These are phyloP conservation scores for Aspergillus nidulans DNA, from an alignment of 495 filamentous ascomycete species.

Conservation along the genomic window DNA sequence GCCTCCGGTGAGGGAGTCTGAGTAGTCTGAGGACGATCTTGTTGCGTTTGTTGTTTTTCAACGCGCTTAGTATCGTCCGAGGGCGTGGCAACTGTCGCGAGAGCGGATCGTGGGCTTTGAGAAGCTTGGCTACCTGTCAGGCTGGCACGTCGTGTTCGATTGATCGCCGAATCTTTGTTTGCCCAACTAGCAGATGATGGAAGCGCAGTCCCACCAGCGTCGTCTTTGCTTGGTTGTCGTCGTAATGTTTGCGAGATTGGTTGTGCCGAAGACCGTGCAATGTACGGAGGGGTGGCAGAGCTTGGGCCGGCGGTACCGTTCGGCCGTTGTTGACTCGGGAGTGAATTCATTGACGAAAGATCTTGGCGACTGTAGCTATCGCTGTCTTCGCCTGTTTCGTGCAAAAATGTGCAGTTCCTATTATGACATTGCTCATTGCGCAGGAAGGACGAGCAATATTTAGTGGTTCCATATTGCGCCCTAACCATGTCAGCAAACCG, in stretches of 20 bases:
- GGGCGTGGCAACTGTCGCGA: constrained; percentile 51
- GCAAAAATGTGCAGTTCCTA: constrained; percentile 92
- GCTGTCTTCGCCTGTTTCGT: constrained; percentile 93
- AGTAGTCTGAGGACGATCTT: constrained; percentile 23
- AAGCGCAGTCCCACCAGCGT: constrained; percentile 67
- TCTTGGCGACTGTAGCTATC: constrained; percentile 96
- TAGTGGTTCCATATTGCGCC: constrained; percentile 95
- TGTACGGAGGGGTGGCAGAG: constrained; percentile 17
- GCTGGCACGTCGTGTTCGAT: constrained; percentile 66
- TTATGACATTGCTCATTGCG: constrained; percentile 91
- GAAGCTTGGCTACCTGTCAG: constrained; percentile 71
- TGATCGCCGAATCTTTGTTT: constrained; percentile 62
- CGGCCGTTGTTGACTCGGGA: constrained; percentile 63
- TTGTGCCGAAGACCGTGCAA: constrained; percentile 30
- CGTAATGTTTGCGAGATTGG: constrained; percentile 67
- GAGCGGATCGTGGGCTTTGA: constrained; percentile 72
- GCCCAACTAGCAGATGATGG: constrained; percentile 95
- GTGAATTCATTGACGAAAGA: constrained; percentile 90
- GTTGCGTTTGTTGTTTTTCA: constrained; percentile 31
- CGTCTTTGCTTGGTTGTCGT: constrained; percentile 72
- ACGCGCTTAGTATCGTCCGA: constrained; percentile 33
- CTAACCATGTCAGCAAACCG: constrained; percentile 39
- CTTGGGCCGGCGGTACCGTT: constrained; percentile 28
- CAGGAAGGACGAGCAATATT: constrained; percentile 97
- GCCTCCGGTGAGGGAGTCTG: constrained; percentile 21